Evolutionary conservation across 371 early-diverging fungal species (phyloP).

Genomic region (Mucor piriformis): DNA sequence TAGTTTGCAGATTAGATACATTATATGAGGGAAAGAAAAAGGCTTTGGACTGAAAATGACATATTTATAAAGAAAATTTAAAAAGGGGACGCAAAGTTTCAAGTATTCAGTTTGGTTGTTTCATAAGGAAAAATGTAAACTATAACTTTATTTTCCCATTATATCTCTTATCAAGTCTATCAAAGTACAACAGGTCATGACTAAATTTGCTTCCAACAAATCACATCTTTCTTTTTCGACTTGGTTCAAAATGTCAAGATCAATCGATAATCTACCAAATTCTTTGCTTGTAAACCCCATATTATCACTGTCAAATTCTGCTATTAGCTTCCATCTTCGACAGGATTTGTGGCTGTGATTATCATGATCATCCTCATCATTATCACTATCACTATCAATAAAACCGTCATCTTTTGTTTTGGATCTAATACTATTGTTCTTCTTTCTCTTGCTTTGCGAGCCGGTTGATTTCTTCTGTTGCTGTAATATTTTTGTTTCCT

Average conservation of each 20-base stretch:
- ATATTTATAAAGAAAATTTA: neutral
- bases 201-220: constrained; percentile 31
- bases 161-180: constrained; percentile 34
- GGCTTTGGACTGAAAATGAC: neutral
- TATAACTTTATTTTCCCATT: constrained; percentile 11
- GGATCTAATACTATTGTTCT: neutral
- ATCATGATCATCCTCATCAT: constrained; percentile 32
- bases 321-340: constrained; percentile 29
- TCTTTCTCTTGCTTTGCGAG: neutral
- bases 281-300: constrained; percentile 32
- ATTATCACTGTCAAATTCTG: constrained; percentile 46
- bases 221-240: constrained; percentile 28
- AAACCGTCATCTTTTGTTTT: constrained; percentile 8
- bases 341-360: constrained; percentile 27
- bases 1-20: constrained; percentile 37
- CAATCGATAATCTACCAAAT: constrained; percentile 37
- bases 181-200: constrained; percentile 46
- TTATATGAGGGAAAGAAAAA: constrained; percentile 1
- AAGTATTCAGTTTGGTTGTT: neutral
- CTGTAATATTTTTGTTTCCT: neutral
- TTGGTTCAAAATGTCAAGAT: constrained; percentile 26
- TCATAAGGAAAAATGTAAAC: constrained; percentile 1
- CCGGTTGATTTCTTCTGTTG: neutral
- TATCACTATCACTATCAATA: constrained; percentile 32
- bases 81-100: neutral